Base-by-base conservation (phyloP, 75 land plant genomes). In the Picea sitchensis region DNA sequence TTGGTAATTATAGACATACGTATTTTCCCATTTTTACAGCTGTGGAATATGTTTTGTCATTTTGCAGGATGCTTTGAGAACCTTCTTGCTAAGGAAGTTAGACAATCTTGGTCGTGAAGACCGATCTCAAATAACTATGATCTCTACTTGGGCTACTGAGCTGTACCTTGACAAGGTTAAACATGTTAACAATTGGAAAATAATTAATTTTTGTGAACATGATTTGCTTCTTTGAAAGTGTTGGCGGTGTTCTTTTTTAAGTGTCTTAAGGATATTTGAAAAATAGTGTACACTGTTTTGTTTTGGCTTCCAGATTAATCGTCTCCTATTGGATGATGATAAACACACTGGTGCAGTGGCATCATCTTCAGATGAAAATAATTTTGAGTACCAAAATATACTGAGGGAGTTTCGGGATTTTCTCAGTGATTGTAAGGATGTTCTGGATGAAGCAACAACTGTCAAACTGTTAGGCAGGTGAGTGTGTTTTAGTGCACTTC, bases 91-190 rank as follows among this genome's bases (percentile, higher is more conserved):
- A 61, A 82, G 93, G 77, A 95, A 92, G 84, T 87, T 98, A 67
- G 99, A 98, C 81, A 93, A 84, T 81, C 89, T 98, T 73, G 75
- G 93, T 20, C 90, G 85, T 79, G 98, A 93, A 77, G 98, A 95
- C 61, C 94, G 91, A 65, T 91, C 92, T 85, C 99, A 98, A 82
- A 87, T 98, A 76, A 98, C 96, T 34, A 95, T 98, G 99, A 89
- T 98, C 76, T 93, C 98, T 30, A 98, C 98, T 6, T 96, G 99
- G 99, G 88, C 89, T 69, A 87, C 93, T 75, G 98, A 98, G 82
- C 81, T 98, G 56, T 95, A 98, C 76, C 87, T 98, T 80, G 96
- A 98, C 81, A 98, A 95, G 98, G 99, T 96, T 76, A 51, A n/a
- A 74, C 20, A 78, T 78, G 72, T 72, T 58, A 17, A 57, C 30